A percentile compares a stretch with the other conserved stretches of the same genome.
Evolutionary conservation across 2,329 filamentous ascomycete species (phyloP).

Genomic region (Diplocarpon rosae): DNA sequence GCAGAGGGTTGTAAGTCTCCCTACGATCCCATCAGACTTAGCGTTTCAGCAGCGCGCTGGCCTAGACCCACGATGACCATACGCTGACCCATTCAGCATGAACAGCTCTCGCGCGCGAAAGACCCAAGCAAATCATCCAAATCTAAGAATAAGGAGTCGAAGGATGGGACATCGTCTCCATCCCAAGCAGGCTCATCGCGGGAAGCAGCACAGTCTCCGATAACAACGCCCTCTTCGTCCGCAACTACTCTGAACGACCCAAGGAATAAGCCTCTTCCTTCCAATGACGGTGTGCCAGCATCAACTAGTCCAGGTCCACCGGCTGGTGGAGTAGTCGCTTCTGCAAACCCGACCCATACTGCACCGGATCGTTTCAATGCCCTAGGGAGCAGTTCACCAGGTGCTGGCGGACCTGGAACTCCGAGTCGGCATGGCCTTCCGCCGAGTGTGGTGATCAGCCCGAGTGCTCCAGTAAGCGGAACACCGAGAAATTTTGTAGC

Average conservation of each 20-base stretch:
- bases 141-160: constrained; percentile 57
- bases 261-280: constrained; percentile 68
- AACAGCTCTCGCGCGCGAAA: constrained; percentile 88
- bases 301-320: constrained; percentile 17
- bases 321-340: constrained; percentile 25
- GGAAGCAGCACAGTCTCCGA: constrained; percentile 48
- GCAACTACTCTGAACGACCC: constrained; percentile 77
- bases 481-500: neutral
- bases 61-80: constrained; percentile 11
- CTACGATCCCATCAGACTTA: constrained; percentile 4
- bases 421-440: constrained; percentile 57
- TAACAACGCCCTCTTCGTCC: constrained; percentile 75
- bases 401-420: constrained; percentile 41
- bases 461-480: constrained; percentile 70
- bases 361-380: constrained; percentile 34
- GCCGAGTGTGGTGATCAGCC: constrained; percentile 88
- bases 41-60: neutral
- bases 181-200: constrained; percentile 38
- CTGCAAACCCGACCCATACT: constrained; percentile 22
- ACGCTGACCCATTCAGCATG: constrained; percentile 46
- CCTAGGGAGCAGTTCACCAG: constrained; percentile 29
- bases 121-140: constrained; percentile 70
- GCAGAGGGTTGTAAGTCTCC: constrained; percentile 77
- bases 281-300: constrained; percentile 34
- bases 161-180: constrained; percentile 72